Base-by-base conservation (phyloP, 768 basidiomycete species). In the Coprinellus micaceus region DNA sequence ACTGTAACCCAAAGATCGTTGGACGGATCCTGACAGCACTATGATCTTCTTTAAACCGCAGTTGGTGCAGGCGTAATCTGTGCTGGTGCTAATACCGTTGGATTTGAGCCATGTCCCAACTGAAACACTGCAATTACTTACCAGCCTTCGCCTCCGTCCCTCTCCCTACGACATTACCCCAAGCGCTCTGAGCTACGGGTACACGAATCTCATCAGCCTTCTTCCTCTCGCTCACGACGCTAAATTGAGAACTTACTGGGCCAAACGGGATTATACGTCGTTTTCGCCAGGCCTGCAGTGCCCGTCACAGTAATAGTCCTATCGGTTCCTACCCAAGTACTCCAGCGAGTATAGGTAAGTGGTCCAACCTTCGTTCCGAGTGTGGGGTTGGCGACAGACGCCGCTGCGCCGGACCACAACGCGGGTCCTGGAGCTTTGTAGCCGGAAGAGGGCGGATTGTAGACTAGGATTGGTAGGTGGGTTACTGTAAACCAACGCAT, bases 241-340 rank as follows among this genome's bases (percentile, higher is more conserved):
- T 7, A 30, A 48, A 6, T 13, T 33, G 51, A 37, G n/a, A 19
- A 47, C 56, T 44, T 33, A 57, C 56, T 52, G 2, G 56, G 56
- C 56, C 50, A 57, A 17, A 47, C 44, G 5, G 56, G 56, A 24
- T 46, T 52, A 29, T 57, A 57, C 15, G 25, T n/a, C 9, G 56
- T 57, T 22, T 36, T 52, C 17, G 56, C 52, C 43, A 57, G n/a
- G 2, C 56, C 56, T 2, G 39, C 56, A 26, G 56, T 22, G 2
- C 56, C 56, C 4, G 56, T 57, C 50, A 19, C 40, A 15, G 56
- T 57, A 9, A 57, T 43, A 12, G 44, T 57, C 19, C 56, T n/a
- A 39, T 57, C 56, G 3, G 56, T 57, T 1, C 56, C 56, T 7
- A 57, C 56, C 56, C 56, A 57, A 6, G 56, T 57, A 39, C 39